Base-by-base conservation (phyloP, 1,284 basidiomycete species). In the Cutaneotrichosporon cavernicola region DNA sequence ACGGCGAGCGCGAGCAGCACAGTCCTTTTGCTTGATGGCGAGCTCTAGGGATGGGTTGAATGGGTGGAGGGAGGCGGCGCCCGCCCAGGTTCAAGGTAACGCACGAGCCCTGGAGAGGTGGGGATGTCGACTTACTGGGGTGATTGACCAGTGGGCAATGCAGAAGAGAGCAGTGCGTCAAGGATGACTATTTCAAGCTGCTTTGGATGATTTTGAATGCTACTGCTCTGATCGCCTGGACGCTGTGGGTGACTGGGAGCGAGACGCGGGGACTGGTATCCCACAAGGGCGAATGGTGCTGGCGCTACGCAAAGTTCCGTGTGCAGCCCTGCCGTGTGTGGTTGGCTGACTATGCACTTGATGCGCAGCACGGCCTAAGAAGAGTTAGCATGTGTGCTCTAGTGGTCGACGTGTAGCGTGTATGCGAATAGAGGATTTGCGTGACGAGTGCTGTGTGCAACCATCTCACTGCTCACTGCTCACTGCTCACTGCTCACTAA, bases 21-120 rank as follows among this genome's bases (percentile, higher is more conserved):
- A 46, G 43, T 46, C 43, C 43, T 46, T 46, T 46, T 9, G 43
- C 43, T 46, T 46, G 43, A n/a, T 46, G 18, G n/a, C 43, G 43
- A 46, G 16, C 18, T 9, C 18, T 2, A n/a, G 43, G 18, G 43
- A 46, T 46, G 43, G 16, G 43, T 4, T 46, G 43, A 46, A 46
- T 46, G 43, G 43, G 18, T 46, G 13, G 43, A n/a, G 43, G 43
- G 18, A 18, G 43, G 43, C 7, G 43, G 43, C 43, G 43, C 43
- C 43, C 43, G 43, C 43, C 43, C 18, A 46, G 18, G 43, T n/a
- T 18, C 43, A 46, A 46, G 43, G 43, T 46, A 21, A 46, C 43
- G 18, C 43, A 18, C 18, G 43, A 7, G 7, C 43, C 18, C 7
- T 16, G 43, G 43, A 46, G 43, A 18, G 43, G 43, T 16, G 43